Evolutionary conservation across 2,329 filamentous ascomycete species (phyloP).

Genomic region (Sarocladium brachiariae): DNA sequence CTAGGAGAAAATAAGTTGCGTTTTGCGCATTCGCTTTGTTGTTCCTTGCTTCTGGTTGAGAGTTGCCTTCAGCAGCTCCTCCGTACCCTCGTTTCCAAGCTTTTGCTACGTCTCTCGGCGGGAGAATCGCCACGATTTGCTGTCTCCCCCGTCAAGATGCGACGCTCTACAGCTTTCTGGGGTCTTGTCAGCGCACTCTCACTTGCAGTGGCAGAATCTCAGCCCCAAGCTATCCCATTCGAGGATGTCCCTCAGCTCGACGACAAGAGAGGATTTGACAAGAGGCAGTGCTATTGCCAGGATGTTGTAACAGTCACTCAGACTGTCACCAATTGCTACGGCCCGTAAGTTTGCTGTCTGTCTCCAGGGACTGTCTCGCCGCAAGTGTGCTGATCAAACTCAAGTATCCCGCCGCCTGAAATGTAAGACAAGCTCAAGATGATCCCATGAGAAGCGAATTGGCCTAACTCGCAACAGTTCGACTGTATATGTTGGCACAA

Average conservation of each 20-base stretch:
- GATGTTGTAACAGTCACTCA: not conserved
- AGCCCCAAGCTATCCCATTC: not conserved
- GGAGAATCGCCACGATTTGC: not conserved
- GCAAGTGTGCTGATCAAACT: not conserved
- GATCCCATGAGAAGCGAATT: not conserved
- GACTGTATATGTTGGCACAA: not conserved
- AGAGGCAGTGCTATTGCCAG: not conserved
- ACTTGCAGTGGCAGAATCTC: not conserved
- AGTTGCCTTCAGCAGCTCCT: not conserved
- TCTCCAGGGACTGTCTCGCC: not conserved
- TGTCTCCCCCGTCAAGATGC: not conserved
- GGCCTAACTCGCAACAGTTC: not conserved
- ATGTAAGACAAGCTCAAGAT: not conserved
- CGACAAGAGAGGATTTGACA: not conserved
- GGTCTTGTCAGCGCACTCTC: not conserved
- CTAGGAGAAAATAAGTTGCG: too few relatives aligned
- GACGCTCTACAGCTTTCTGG: slow-evolving; percentile 1
- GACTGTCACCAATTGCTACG: slow-evolving; percentile 1
- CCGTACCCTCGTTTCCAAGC: slow-evolving; percentile 2
- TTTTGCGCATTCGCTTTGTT: too few relatives aligned
- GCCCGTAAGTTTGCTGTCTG: not conserved
- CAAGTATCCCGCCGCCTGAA: not conserved
- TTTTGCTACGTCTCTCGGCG: not conserved
- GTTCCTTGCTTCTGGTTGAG: not conserved
- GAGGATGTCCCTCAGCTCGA: not conserved